Conservation (phyloP, 805 yeast genomes). For the Cyberlindnera meyerae region DNA sequence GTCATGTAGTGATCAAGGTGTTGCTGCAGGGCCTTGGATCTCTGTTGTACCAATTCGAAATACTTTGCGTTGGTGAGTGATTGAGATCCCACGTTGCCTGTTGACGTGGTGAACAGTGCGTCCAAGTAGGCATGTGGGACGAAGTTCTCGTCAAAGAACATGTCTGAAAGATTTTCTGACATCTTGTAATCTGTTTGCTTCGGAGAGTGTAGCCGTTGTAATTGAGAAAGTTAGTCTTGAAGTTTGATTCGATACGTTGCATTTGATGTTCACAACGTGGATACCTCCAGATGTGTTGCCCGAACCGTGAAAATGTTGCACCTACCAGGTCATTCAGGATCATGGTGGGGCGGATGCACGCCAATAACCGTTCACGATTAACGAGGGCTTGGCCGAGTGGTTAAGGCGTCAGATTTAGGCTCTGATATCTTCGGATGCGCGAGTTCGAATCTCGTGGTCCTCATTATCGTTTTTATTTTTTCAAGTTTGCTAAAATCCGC, state of each 20-base stretch:
- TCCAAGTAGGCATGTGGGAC: conserved; percentile 63
- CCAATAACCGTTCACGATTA: conserved; percentile 8
- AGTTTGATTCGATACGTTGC: no score
- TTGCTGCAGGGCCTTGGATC: conserved; percentile 47
- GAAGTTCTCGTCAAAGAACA: conserved; percentile 67
- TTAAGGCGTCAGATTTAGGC: conserved; percentile 43
- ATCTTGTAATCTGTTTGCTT: no score
- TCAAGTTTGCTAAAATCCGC: background rate
- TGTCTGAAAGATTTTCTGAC: conserved; percentile 42
- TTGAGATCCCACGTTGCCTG: conserved; percentile 16
- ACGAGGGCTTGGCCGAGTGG: conserved; percentile 40
- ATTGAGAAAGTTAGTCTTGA: no score
- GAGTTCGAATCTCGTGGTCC: conserved; percentile 41
- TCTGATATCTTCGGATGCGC: conserved; percentile 42
- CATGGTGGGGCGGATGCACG: background rate
- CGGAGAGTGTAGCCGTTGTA: no score
- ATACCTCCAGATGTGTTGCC: no score
- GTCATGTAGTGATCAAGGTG: conserved; percentile 61
- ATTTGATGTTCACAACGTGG: no score
- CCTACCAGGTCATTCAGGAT: background rate
- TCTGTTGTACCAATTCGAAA: conserved; percentile 37
- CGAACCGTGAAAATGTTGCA: no score
- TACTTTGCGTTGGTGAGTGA: conserved; percentile 25
- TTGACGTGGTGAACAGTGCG: conserved; percentile 38
- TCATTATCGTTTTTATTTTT: conserved; percentile 23